These are phyloP conservation scores for Phytophthora rubi DNA, from an alignment of 352 stramenopile species.

Conservation along the genomic window DNA sequence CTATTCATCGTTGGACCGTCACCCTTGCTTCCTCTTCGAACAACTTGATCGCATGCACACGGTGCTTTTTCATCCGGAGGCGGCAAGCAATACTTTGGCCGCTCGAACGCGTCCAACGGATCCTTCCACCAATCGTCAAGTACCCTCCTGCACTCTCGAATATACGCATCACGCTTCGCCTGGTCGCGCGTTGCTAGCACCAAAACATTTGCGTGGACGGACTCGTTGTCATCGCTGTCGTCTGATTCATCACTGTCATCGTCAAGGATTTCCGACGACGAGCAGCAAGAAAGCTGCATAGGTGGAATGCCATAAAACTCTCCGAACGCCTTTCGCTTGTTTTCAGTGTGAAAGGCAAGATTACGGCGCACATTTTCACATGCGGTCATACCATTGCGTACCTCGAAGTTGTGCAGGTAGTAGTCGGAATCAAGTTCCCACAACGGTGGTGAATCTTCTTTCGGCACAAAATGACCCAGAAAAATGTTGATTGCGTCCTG, in stretches of 20 bases:
- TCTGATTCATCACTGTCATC: slow-evolving; percentile 38
- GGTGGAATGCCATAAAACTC: slow-evolving; percentile 28
- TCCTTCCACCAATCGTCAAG: slow-evolving; percentile 89
- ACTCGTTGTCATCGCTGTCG: slow-evolving; percentile 39
- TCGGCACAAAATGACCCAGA: slow-evolving; percentile 92
- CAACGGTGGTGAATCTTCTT: slow-evolving; percentile 63
- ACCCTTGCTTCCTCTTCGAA: slow-evolving; percentile 21
- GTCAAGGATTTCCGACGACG: slow-evolving; percentile 36
- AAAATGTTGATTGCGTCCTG: slow-evolving; percentile 99
- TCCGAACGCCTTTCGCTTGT: slow-evolving; percentile 58
- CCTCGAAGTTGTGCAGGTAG: slow-evolving; percentile 92
- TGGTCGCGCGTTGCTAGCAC: slow-evolving; percentile 40
- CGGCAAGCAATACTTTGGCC: slow-evolving; percentile 43
- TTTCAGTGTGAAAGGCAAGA: slow-evolving; percentile 67
- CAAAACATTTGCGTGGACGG: slow-evolving; percentile 32
- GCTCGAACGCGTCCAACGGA: slow-evolving; percentile 81
- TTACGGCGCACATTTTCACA: slow-evolving; percentile 73
- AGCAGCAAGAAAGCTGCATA: slow-evolving; percentile 47
- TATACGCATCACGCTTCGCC: slow-evolving; percentile 73
- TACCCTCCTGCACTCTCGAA: slow-evolving; percentile 77
- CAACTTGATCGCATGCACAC: slow-evolving; percentile 35
- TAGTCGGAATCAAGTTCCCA: slow-evolving; percentile 91
- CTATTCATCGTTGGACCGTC: slow-evolving; percentile 4
- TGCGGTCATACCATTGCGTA: slow-evolving; percentile 68
- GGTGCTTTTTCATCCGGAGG: slow-evolving; percentile 26